Base-by-base conservation (phyloP, 1,139 yeast genomes). In the Arxiozyma heterogenica region DNA sequence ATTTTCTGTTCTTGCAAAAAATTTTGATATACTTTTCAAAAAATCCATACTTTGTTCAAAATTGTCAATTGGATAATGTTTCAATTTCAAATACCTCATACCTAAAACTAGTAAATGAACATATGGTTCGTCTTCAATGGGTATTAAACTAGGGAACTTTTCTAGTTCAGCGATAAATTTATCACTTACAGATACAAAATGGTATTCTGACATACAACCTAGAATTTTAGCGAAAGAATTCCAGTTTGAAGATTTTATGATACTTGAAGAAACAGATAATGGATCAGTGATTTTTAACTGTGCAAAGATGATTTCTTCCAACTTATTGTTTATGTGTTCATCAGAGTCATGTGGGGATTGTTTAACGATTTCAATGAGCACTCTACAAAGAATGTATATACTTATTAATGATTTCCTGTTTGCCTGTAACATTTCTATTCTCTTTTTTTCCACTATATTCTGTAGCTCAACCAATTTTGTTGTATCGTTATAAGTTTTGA, bases 31-130 rank as follows among this genome's bases (percentile, higher is more conserved):
- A 8, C 96, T 87, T 58, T 83, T 84, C 56, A 93, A 71, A 64
- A 93, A 93, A 58, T 90, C 96, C 0, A 93, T 96, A 59, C 93
- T 82, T 62, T 93, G 98, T 70, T 94, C 98, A 62, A 94, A 84
- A 46, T 79, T 80, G 58, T 93, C 98, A 60, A 90, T 75, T 0
- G 98, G 98, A 61, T 87, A 87, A 61, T 90, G 85, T 43, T 83
- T 83, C 51, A 94, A 73, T 58, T 81, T 81, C 54, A 94, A 71
- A 64, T 87, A 86, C 58, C 91, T 75, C 98, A 94, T 93, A 2
- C 98, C 98, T 62, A 86, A 85, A 44, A 94, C 86, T 49, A 93
- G 73, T 50, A 91, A 72, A 63, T 86, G 89, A 15, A 86, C 75
- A 49, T 81, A 78, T 2, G 91, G 84, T 63, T 90, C 97, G 48